Conservation (phyloP, 345 rosid species). For the Clarkia xantiana region DNA sequence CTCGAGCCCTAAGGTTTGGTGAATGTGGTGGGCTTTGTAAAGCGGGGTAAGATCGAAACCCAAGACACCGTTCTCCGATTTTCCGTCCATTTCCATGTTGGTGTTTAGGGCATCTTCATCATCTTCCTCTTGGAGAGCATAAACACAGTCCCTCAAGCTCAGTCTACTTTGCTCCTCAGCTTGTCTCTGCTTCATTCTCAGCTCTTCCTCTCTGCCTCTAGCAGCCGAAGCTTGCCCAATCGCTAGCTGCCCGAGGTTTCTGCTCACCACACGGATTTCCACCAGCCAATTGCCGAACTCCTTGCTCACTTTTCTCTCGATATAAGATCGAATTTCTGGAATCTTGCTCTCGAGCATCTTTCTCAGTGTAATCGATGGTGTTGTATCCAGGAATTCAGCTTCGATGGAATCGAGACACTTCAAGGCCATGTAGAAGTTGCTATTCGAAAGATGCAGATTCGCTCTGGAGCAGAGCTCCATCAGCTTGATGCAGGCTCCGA, state of each 20-base stretch:
- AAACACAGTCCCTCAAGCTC: constrained; percentile 76
- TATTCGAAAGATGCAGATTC: constrained; percentile 50
- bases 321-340: constrained; percentile 61
- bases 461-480: constrained; percentile 71
- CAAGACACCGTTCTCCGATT: constrained; percentile 31
- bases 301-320: constrained; percentile 74
- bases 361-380: constrained; percentile 62
- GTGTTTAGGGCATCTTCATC: constrained; percentile 33
- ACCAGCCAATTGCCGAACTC: constrained; percentile 95
- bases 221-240: constrained; percentile 93
- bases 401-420: constrained; percentile 73
- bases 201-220: constrained; percentile 88
- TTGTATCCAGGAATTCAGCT: constrained; percentile 37
- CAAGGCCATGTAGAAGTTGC: constrained; percentile 77
- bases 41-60: constrained; percentile 80
- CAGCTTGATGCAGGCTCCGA: constrained; percentile 39
- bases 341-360: constrained; percentile 81
- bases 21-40: constrained; percentile 80
- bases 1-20: constrained; percentile 73
- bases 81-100: constrained; percentile 33
- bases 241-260: constrained; percentile 83
- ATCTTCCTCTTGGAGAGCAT: constrained; percentile 76
- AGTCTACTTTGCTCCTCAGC: constrained; percentile 94
- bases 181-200: constrained; percentile 86
- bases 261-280: constrained; percentile 85